Conservation (phyloP, 2,329 filamentous ascomycete genomes). For the Diaporthe sp. region DNA sequence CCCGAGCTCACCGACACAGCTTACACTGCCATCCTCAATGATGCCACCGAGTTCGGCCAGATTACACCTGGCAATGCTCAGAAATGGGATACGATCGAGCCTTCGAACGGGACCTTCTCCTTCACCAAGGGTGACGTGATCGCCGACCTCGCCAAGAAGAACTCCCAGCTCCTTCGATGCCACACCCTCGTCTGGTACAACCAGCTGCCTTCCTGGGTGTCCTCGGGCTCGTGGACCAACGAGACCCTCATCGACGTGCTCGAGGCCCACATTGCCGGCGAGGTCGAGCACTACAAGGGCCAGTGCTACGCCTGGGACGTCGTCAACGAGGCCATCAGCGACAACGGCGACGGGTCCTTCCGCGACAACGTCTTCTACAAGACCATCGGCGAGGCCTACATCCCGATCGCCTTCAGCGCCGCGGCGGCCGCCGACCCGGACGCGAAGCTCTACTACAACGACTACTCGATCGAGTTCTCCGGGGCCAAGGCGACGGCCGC, state of each 20-base stretch:
- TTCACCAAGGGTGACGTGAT: conserved; percentile 70
- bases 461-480: conserved; percentile 68
- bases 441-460: conserved; percentile 69
- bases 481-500: conserved; percentile 61
- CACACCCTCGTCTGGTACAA: conserved; percentile 71
- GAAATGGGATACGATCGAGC: conserved; percentile 76
- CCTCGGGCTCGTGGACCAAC: conserved; percentile 66
- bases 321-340: conserved; percentile 74
- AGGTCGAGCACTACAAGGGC: conserved; percentile 70
- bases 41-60: conserved; percentile 73
- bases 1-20: conserved; percentile 64
- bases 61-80: conserved; percentile 75
- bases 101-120: conserved; percentile 67
- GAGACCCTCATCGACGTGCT: conserved; percentile 67
- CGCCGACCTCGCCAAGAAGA: conserved; percentile 61
- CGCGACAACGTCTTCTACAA: conserved; percentile 67
- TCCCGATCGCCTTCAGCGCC: conserved; percentile 70
- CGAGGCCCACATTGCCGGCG: conserved; percentile 72
- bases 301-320: conserved; percentile 77
- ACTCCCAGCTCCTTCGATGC: conserved; percentile 70
- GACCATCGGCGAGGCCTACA: conserved; percentile 69
- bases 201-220: conserved; percentile 65
- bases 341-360: conserved; percentile 63
- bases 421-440: conserved; percentile 67
- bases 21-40: conserved; percentile 69